A percentile compares a stretch with the other conserved stretches of the same genome.
These are phyloP conservation scores for Phytopythium montanum DNA, from an alignment of 352 stramenopile genomes.

Conservation along the genomic window DNA sequence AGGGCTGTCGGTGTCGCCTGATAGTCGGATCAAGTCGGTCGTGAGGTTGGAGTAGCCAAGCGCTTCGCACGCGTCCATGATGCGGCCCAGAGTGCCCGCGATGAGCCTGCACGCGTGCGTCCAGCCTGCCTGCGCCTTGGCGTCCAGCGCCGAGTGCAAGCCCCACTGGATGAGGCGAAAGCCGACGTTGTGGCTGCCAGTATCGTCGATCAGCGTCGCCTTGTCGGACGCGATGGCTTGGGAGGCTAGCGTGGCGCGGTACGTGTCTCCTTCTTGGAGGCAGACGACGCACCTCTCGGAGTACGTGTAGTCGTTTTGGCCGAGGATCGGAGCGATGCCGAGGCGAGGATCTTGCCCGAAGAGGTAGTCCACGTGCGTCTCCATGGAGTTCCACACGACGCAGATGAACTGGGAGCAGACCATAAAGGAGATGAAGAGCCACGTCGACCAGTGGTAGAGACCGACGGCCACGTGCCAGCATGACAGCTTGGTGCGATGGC, in stretches of 20 bases:
- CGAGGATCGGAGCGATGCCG: not conserved
- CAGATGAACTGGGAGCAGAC: slow-evolving; percentile 6
- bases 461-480: slow-evolving; percentile 5
- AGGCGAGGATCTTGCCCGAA: not conserved
- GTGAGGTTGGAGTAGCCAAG: slow-evolving; percentile 22
- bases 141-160: not conserved
- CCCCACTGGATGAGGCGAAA: not conserved
- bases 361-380: slow-evolving; percentile 1
- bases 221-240: not conserved
- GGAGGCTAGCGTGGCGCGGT: not conserved
- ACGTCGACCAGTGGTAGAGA: slow-evolving; percentile 7
- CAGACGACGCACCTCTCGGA: not conserved
- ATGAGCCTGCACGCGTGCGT: slow-evolving; percentile 7
- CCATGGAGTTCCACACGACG: slow-evolving; percentile 8
- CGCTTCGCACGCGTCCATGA: slow-evolving; percentile 9
- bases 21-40: slow-evolving; percentile 1
- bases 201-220: not conserved
- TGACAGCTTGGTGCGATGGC: slow-evolving; percentile 3
- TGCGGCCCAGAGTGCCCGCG: slow-evolving; percentile 13
- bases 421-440: slow-evolving; percentile 8
- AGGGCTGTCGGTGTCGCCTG: slow-evolving; percentile 8
- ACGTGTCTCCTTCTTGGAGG: not conserved
- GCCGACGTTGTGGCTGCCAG: not conserved
- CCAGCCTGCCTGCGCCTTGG: not conserved
- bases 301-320: slow-evolving; percentile 4